Evolutionary conservation across 768 basidiomycete species (phyloP), one percentile per base, ranked within the genome.

Genomic region (Tricholoma terreum): DNA sequence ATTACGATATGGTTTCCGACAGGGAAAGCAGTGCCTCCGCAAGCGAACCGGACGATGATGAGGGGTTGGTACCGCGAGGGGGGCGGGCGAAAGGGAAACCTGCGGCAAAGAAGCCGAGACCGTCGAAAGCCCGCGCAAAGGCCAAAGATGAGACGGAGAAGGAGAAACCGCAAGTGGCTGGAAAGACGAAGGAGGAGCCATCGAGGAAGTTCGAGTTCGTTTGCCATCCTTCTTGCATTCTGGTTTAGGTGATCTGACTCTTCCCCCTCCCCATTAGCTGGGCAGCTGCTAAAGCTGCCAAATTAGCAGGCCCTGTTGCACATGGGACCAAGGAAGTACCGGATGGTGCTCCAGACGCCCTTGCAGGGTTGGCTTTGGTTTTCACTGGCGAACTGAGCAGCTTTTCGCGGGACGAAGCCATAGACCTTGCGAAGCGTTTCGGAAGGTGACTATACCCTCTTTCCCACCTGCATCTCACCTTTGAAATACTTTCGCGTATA

Each of bases 361-460:
- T 99, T 8, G 82, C 86, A 0, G 95, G 95, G 0, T 77, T 98
- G 21, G 81, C 92, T 0, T 89, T 99, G 66, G 96, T 99, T 19
- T 99, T 99, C 62, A 98, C 97, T 0, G 97, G 95, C 14, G 96
- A 99, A 64, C 73, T 98, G 46, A 83, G 80, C 48, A 89, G 88
- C 57, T 85, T 98, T 61, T 86, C 92, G 1, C 81, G 97, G 35
- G 92, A 98, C 2, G 94, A 97, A 63, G 88, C 92, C 0, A 68
- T 78, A 24, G 94, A 96, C 63, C 71, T 96, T 6, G 96, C 89
- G 0, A 98, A 99, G 71, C 91, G 94, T 4, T 94, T 85, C 67
- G 94, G 94, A 64, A 95, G 87, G 95, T 94, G 50, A 59, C 91
- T 77, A 35, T 10, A 12, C 48, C n/a, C 36, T 40, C 30, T 10